A percentile compares a stretch with the other conserved stretches of the same genome.
Evolutionary conservation across 2,329 filamentous ascomycete genomes (phyloP).

Genomic region (Cladosporium halotolerans): DNA sequence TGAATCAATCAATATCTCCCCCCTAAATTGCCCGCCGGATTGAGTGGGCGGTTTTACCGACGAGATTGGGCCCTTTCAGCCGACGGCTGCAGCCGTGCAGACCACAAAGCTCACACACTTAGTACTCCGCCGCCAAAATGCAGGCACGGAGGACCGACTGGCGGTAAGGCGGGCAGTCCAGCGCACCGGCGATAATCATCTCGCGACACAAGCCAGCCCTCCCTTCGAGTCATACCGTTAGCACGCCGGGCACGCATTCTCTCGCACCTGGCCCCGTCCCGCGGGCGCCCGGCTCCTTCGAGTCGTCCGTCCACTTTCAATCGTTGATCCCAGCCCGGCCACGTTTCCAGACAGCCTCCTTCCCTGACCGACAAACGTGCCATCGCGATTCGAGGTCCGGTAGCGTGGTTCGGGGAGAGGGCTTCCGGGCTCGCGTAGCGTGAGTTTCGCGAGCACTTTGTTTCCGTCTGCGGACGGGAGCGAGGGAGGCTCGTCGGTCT

Average conservation of each 20-base stretch:
- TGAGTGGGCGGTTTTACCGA: not conserved
- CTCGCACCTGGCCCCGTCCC: not conserved
- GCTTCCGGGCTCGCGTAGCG: no score
- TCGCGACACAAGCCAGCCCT: not conserved
- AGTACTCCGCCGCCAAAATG: not conserved
- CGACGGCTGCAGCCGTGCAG: constrained; percentile 3
- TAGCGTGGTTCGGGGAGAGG: no score
- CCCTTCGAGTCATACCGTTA: constrained; percentile 7
- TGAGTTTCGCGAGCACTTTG: no score
- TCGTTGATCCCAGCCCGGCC: not conserved
- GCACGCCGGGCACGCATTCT: not conserved
- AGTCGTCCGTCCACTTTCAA: not conserved
- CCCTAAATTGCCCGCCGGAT: no score
- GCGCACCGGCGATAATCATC: not conserved
- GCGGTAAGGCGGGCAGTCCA: constrained; percentile 6
- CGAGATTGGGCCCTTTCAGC: no score
- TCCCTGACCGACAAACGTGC: not conserved
- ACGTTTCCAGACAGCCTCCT: no score
- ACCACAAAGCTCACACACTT: not conserved
- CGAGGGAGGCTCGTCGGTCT: no score
- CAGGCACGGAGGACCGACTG: not conserved
- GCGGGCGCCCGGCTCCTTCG: no score
- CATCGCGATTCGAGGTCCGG: no score
- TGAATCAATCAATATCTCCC: constrained; percentile 1
- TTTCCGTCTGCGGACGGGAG: no score